A percentile compares a stretch with the other conserved stretches of the same genome.
These are phyloP conservation scores for Ceratocystis ficicola DNA, from an alignment of 2,329 filamentous ascomycete species.

Conservation along the genomic window DNA sequence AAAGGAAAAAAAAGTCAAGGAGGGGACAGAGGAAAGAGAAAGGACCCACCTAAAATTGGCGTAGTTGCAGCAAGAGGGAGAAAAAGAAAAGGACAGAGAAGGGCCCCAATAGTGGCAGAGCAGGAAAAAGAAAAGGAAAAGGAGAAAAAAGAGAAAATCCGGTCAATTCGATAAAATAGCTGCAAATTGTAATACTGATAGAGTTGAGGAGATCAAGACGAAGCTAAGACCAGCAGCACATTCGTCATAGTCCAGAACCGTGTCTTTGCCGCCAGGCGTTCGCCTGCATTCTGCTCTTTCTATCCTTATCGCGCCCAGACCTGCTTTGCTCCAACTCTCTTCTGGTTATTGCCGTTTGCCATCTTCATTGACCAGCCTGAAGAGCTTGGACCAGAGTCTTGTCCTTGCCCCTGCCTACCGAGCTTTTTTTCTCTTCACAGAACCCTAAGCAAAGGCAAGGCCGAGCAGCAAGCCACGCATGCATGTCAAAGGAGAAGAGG, in stretches of 20 bases:
- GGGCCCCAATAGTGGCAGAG: not conserved
- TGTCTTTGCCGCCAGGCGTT: not conserved
- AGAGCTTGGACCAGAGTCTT: not conserved
- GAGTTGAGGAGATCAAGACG: not conserved
- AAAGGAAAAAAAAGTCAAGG: not conserved
- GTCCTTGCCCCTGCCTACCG: not conserved
- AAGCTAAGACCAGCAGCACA: not conserved
- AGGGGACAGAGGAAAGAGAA: not conserved
- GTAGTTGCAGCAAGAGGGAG: not conserved
- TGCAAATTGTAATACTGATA: not conserved
- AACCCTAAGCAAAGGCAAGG: constrained; percentile 6
- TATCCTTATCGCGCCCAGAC: not conserved
- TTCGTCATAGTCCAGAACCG: not conserved
- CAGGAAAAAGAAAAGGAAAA: not conserved
- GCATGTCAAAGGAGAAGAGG: constrained; percentile 9
- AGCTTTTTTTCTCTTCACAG: not conserved
- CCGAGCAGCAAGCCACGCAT: not conserved
- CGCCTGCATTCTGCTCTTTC: not conserved
- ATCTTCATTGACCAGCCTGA: not conserved
- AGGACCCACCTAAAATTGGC: not conserved
- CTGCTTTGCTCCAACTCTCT: not conserved
- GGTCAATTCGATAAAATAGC: not conserved
- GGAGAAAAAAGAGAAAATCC: not conserved
- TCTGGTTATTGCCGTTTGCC: not conserved
- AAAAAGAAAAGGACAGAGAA: not conserved